Evolutionary conservation across 352 stramenopile species (phyloP).

Genomic region (Phytophthora ramorum): DNA sequence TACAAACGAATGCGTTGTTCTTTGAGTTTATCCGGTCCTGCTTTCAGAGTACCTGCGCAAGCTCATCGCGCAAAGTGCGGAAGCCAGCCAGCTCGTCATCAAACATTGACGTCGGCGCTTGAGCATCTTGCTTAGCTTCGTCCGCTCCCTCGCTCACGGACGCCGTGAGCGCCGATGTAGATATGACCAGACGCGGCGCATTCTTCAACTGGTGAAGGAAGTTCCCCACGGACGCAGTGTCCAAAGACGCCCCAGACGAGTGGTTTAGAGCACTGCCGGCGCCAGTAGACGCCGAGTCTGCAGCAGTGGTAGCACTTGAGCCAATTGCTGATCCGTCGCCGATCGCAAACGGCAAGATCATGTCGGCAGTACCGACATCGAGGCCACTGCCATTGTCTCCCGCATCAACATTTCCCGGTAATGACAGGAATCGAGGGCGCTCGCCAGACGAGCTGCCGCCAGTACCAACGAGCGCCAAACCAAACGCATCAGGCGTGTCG

Average conservation of each 20-base stretch:
- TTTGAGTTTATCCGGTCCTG: background rate
- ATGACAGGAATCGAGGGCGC: constrained; percentile 57
- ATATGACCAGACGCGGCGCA: constrained; percentile 55
- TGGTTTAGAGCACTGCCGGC: constrained; percentile 24
- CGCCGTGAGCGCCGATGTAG: background rate
- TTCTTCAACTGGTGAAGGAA: constrained; percentile 87
- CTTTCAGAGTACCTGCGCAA: constrained; percentile 45
- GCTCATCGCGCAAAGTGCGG: constrained; percentile 70
- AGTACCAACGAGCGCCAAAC: constrained; percentile 50
- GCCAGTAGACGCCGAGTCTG: constrained; percentile 42
- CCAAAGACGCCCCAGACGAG: constrained; percentile 38
- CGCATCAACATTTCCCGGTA: constrained; percentile 24
- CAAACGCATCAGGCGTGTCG: constrained; percentile 71
- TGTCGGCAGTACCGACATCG: constrained; percentile 34
- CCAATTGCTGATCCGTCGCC: constrained; percentile 39
- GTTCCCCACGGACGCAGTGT: constrained; percentile 71
- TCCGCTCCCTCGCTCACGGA: background rate
- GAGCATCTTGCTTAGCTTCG: constrained; percentile 7
- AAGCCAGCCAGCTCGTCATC: constrained; percentile 84
- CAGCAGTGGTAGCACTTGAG: constrained; percentile 54
- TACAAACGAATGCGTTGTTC: constrained; percentile 4
- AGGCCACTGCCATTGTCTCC: constrained; percentile 15
- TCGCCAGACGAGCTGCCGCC: constrained; percentile 21
- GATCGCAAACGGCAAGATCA: constrained; percentile 77
- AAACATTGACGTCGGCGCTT: constrained; percentile 45